Evolutionary conservation across 2,329 filamentous ascomycete genomes (phyloP).

Genomic region (Gnomoniopsis smithogilvyi): DNA sequence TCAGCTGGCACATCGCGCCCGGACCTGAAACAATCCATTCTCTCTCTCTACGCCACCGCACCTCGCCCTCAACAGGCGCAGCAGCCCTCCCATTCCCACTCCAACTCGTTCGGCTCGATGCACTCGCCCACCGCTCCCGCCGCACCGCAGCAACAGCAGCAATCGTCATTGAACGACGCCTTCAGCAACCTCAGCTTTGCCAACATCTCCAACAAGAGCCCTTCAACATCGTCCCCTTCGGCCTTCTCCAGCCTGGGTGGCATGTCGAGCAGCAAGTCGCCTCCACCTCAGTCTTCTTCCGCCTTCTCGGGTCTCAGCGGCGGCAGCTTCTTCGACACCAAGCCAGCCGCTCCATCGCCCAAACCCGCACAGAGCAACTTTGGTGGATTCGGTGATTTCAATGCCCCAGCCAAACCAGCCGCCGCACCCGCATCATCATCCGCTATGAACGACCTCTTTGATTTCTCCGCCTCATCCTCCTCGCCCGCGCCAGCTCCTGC

Average conservation of each 20-base stretch:
- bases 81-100: constrained; percentile 51
- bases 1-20: constrained; percentile 68
- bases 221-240: constrained; percentile 18
- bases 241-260: constrained; percentile 22
- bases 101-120: constrained; percentile 66
- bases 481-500: constrained; percentile 40
- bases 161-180: constrained; percentile 67
- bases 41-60: constrained; percentile 86
- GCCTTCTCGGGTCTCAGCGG: constrained; percentile 59
- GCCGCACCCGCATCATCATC: constrained; percentile 45
- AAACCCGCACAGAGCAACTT: constrained; percentile 51
- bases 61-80: constrained; percentile 67
- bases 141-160: constrained; percentile 38
- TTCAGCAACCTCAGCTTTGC: constrained; percentile 57
- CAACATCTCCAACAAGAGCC: constrained; percentile 41
- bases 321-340: constrained; percentile 79
- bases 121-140: constrained; percentile 46
- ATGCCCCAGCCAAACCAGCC: constrained; percentile 38
- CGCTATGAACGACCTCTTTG: constrained; percentile 77
- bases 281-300: constrained; percentile 33
- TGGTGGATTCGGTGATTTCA: constrained; percentile 64
- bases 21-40: constrained; percentile 94
- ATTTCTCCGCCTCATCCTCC: constrained; percentile 57
- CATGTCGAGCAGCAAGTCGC: constrained; percentile 29
- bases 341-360: constrained; percentile 48